These are phyloP conservation scores for Moelleriella libera DNA, from an alignment of 2,329 filamentous ascomycete genomes.

Conservation along the genomic window DNA sequence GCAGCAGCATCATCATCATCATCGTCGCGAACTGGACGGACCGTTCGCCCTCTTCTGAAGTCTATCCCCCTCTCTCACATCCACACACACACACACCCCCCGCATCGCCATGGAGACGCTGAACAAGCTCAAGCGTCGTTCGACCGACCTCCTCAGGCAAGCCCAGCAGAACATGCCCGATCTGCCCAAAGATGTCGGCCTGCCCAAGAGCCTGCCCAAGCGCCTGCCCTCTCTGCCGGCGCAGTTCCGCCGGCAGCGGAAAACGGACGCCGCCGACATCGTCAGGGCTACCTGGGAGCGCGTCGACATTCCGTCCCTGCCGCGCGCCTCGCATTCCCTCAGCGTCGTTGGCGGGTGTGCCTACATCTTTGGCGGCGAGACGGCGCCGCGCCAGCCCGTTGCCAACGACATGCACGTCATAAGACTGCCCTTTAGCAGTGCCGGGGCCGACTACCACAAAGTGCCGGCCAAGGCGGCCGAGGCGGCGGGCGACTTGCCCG, in stretches of 20 bases:
- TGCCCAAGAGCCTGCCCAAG: neutral
- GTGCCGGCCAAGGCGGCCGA: conserved; percentile 32
- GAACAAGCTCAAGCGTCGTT: conserved; percentile 37
- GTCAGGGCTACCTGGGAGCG: conserved; percentile 42
- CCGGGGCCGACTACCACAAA: conserved; percentile 43
- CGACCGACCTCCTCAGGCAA: conserved; percentile 36
- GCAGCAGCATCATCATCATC: no score
- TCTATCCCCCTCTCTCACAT: neutral
- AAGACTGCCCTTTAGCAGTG: conserved; percentile 41
- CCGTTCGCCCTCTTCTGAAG: no score
- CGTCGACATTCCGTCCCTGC: conserved; percentile 39
- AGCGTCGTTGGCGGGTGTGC: conserved; percentile 40
- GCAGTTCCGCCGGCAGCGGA: conserved; percentile 12
- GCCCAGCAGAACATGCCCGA: conserved; percentile 25
- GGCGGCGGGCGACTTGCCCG: conserved; percentile 6
- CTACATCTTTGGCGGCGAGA: conserved; percentile 68
- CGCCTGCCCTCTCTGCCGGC: neutral
- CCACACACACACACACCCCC: neutral
- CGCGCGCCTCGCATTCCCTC: conserved; percentile 62
- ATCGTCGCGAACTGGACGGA: no score
- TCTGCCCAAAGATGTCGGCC: conserved; percentile 3
- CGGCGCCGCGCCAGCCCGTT: conserved; percentile 48
- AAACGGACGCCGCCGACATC: conserved; percentile 17
- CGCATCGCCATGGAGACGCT: conserved; percentile 36
- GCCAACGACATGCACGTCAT: conserved; percentile 62